phyloP scores from a whole-genome alignment of 495 filamentous ascomycete species.

The Lasiosphaeris hirsuta region DNA sequence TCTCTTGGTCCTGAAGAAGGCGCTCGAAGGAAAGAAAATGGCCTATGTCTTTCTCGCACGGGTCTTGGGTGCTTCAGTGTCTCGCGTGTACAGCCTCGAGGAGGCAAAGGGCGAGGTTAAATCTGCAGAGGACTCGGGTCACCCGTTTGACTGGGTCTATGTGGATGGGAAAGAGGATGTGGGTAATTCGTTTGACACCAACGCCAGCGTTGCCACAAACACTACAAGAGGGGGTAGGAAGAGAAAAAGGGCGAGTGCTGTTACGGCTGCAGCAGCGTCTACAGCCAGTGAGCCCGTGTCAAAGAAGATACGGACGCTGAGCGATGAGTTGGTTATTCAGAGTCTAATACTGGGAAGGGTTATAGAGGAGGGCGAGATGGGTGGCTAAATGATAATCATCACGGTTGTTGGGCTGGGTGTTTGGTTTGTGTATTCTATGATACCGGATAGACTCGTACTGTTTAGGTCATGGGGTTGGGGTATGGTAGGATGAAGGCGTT shows the following conservation, averaged over 20 bases:
- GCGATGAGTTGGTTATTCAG: constrained; percentile 87
- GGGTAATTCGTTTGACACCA: constrained; percentile 24
- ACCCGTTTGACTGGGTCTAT: constrained; percentile 77
- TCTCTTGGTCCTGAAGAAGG: constrained; percentile 70
- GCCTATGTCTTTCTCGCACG: constrained; percentile 68
- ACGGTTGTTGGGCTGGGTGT: too few relatives aligned
- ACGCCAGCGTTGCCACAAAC: background rate
- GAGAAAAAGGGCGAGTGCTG: constrained; percentile 45
- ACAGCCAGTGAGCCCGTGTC: constrained; percentile 23
- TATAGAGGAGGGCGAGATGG: constrained; percentile 58
- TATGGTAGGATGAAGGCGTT: too few relatives aligned
- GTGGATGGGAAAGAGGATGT: constrained; percentile 53
- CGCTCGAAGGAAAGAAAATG: constrained; percentile 55
- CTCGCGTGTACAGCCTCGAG: constrained; percentile 59
- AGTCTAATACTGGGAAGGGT: constrained; percentile 84
- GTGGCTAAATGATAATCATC: constrained; percentile 15
- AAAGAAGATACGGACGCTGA: constrained; percentile 58
- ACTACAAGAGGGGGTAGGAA: constrained; percentile 26
- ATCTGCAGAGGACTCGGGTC: constrained; percentile 44
- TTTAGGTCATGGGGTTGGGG: too few relatives aligned
- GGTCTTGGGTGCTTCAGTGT: constrained; percentile 70
- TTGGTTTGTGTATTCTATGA: too few relatives aligned
- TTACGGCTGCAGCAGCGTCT: constrained; percentile 29
- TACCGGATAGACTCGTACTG: too few relatives aligned
- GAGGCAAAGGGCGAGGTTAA: constrained; percentile 58